Evolutionary conservation across 208 protist species (phyloP).

Genomic region (Herpetomonas muscarum): DNA sequence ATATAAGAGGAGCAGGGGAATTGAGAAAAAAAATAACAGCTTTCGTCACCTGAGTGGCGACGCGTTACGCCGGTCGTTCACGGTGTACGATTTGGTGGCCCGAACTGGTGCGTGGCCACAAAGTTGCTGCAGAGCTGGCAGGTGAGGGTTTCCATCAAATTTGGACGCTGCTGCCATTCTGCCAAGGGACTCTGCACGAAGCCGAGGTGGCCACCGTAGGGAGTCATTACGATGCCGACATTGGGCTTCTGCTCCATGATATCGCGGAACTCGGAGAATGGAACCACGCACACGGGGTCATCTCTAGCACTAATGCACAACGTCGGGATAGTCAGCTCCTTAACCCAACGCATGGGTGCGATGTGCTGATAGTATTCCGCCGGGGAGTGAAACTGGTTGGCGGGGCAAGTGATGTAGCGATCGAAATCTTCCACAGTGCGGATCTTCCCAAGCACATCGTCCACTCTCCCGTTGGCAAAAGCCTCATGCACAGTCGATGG

Average conservation of each 20-base stretch:
- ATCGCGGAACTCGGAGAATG: slow-evolving; percentile 20
- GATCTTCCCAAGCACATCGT: slow-evolving; percentile 28
- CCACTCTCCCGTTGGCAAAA: slow-evolving; percentile 17
- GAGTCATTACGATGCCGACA: slow-evolving; percentile 40
- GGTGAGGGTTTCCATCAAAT: slow-evolving; percentile 31
- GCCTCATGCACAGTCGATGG: slow-evolving; percentile 20
- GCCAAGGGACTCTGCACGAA: slow-evolving; percentile 30
- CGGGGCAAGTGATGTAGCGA: slow-evolving; percentile 45
- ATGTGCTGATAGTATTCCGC: slow-evolving; percentile 64
- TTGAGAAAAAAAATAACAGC: too few relatives aligned
- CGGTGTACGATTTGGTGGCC: too few relatives aligned
- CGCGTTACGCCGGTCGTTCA: not conserved
- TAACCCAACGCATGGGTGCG: slow-evolving; percentile 42
- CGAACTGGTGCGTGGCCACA: too few relatives aligned
- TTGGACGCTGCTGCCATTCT: slow-evolving; percentile 42
- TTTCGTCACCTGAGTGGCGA: too few relatives aligned
- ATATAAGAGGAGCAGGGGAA: too few relatives aligned
- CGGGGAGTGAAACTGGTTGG: slow-evolving; percentile 43
- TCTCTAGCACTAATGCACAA: slow-evolving; percentile 58
- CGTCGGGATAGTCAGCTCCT: slow-evolving; percentile 35
- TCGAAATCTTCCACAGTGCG: slow-evolving; percentile 58
- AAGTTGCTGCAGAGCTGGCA: slow-evolving; percentile 9
- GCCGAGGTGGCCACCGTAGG: slow-evolving; percentile 58
- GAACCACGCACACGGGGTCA: slow-evolving; percentile 47
- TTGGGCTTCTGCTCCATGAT: slow-evolving; percentile 30